Evolutionary conservation across 1,284 basidiomycete genomes (phyloP).

Genomic region (Cryptococcus hybrid): DNA sequence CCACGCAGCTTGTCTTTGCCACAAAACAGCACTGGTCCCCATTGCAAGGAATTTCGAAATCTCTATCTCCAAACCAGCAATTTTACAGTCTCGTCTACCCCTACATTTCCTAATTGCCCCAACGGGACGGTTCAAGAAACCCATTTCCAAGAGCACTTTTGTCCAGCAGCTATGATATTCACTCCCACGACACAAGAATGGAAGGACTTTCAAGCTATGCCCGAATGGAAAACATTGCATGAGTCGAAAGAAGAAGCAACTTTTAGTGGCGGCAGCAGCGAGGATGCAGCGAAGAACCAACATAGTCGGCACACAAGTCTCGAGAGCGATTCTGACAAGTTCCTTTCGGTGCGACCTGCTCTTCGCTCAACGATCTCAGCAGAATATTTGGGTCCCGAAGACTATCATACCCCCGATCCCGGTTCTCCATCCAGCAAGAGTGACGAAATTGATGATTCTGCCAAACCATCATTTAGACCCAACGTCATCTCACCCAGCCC

Average conservation of each 20-base stretch:
- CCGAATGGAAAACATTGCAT: constrained; percentile 22
- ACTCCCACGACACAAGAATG: constrained; percentile 52
- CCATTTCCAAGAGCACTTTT: constrained; percentile 3
- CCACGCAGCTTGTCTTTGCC: constrained; percentile 25
- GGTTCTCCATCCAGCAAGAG: constrained; percentile 17
- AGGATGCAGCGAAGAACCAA: constrained; percentile 9
- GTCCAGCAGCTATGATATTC: constrained; percentile 41
- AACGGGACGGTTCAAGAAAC: constrained; percentile 11
- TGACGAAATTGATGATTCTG: not conserved
- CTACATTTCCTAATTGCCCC: constrained; percentile 29
- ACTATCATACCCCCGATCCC: constrained; percentile 32
- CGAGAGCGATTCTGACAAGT: not conserved
- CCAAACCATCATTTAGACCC: constrained; percentile 18
- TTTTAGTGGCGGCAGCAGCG: constrained; percentile 12
- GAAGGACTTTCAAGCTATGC: constrained; percentile 38
- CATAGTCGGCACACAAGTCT: not conserved
- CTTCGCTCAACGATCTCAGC: constrained; percentile 22
- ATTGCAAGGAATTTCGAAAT: constrained; percentile 16
- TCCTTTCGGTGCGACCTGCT: not conserved
- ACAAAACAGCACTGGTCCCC: constrained; percentile 13
- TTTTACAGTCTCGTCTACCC: constrained; percentile 47
- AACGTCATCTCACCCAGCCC: constrained; percentile 35
- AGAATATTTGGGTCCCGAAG: constrained; percentile 27
- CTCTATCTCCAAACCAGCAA: constrained; percentile 42
- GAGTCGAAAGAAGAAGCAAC: constrained; percentile 3